phyloP scores from a whole-genome alignment of 768 basidiomycete species.

The Hebeloma cylindrosporum region DNA sequence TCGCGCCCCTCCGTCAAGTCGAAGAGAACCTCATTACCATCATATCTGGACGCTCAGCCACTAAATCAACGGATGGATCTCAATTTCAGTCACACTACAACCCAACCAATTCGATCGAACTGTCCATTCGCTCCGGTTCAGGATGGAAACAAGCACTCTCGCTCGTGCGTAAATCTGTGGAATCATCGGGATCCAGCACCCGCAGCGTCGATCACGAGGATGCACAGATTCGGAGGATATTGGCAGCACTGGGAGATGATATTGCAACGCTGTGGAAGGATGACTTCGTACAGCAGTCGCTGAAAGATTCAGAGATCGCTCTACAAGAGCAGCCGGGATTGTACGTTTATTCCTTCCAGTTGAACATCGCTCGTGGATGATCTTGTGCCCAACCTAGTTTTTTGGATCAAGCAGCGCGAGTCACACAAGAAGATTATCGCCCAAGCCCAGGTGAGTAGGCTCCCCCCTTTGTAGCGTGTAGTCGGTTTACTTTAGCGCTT shows the following conservation, averaged over 20 bases:
- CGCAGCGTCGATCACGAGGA: conserved; percentile 32
- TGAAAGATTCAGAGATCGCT: conserved; percentile 43
- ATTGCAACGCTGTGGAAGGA: conserved; percentile 57
- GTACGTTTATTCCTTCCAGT: conserved; percentile 37
- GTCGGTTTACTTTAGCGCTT: neutral
- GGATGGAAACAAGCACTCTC: conserved; percentile 52
- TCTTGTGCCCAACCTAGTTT: conserved; percentile 42
- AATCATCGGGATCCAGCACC: conserved; percentile 12
- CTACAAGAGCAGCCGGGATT: conserved; percentile 63
- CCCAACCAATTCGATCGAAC: conserved; percentile 44
- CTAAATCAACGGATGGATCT: conserved; percentile 11
- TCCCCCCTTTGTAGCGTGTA: neutral
- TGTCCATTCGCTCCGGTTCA: conserved; percentile 46
- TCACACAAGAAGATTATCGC: conserved; percentile 49
- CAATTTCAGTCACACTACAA: conserved; percentile 25
- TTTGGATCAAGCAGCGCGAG: conserved; percentile 51
- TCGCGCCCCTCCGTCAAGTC: conserved; percentile 56
- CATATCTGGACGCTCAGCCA: conserved; percentile 34
- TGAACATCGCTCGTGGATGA: neutral
- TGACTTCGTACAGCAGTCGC: conserved; percentile 39
- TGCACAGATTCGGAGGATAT: conserved; percentile 43
- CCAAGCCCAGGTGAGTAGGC: conserved; percentile 49
- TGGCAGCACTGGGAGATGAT: conserved; percentile 54
- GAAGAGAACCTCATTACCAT: conserved; percentile 48
- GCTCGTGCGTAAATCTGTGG: conserved; percentile 29